phyloP scores from a whole-genome alignment of 2,329 filamentous ascomycete species.

The Simplicillium aogashimaense region DNA sequence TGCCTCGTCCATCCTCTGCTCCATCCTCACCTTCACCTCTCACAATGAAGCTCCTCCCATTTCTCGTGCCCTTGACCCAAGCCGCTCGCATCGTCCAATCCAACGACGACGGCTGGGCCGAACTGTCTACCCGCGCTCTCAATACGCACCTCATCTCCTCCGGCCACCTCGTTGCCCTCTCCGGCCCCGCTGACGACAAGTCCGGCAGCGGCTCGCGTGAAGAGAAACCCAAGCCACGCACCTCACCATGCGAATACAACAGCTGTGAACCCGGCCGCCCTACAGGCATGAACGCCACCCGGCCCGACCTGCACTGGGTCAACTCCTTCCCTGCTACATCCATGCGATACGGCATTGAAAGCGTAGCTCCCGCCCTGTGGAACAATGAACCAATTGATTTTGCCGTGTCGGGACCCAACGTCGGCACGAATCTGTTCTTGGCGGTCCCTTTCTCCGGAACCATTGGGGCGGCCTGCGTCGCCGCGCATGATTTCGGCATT shows the following conservation, averaged over 20 bases:
- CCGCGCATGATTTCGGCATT: constrained; percentile 41
- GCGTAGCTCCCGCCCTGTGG: constrained; percentile 43
- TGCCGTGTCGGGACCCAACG: constrained; percentile 56
- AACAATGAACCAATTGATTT: constrained; percentile 43
- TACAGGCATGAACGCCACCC: constrained; percentile 44
- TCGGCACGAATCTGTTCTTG: constrained; percentile 46
- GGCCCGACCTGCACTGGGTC: constrained; percentile 57
- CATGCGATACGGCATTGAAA: constrained; percentile 52
- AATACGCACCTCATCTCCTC: constrained; percentile 43
- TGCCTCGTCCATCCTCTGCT: too few species aligned
- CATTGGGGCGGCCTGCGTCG: constrained; percentile 53
- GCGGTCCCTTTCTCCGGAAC: constrained; percentile 53
- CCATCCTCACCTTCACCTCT: neutral
- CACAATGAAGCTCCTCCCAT: neutral
- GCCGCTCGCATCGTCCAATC: constrained; percentile 45
- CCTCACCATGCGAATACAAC: constrained; percentile 46
- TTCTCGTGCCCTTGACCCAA: neutral
- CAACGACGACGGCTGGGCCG: constrained; percentile 69
- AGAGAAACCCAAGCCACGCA: constrained; percentile 34
- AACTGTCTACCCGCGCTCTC: constrained; percentile 53
- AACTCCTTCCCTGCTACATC: constrained; percentile 60
- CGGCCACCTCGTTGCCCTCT: constrained; percentile 53
- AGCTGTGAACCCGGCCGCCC: constrained; percentile 50
- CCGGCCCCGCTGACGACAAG: constrained; percentile 55
- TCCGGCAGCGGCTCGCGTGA: constrained; percentile 48